Evolutionary conservation across 2,329 filamentous ascomycete species (phyloP).

Genomic region (Cladosporium cucumerinum): DNA sequence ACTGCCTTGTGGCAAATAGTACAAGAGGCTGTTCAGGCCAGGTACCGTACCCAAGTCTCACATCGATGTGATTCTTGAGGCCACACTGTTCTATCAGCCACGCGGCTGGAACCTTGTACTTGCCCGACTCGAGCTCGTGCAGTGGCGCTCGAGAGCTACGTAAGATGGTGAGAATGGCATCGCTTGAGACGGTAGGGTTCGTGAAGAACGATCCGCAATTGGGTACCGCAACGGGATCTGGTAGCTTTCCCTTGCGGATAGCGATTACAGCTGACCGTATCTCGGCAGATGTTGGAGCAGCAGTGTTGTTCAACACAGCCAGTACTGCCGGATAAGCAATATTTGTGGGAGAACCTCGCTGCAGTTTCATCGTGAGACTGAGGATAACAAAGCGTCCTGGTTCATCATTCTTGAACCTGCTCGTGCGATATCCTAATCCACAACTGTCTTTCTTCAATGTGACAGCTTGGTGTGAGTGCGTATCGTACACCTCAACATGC

Average conservation of each 20-base stretch:
- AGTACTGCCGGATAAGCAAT: background rate
- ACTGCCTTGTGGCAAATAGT: background rate
- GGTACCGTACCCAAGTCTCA: background rate
- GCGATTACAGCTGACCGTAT: background rate
- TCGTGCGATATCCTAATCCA: background rate
- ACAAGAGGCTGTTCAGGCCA: conserved; percentile 3
- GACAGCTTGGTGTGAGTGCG: background rate
- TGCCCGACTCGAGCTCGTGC: background rate
- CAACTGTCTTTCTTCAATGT: background rate
- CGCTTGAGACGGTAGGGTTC: background rate
- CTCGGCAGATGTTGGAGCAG: background rate
- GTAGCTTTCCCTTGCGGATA: background rate
- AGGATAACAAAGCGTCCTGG: background rate
- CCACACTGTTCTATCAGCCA: conserved; percentile 6
- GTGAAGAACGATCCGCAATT: conserved; percentile 13
- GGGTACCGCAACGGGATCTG: background rate
- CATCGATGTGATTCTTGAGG: background rate
- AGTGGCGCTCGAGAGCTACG: background rate
- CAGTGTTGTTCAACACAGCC: background rate
- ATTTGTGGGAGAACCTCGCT: background rate
- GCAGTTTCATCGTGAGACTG: background rate
- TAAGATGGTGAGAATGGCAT: background rate
- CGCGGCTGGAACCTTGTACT: conserved; percentile 6
- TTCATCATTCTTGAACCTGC: background rate
- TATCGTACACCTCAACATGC: background rate